These are phyloP conservation scores for Wickerhamiella kurtzmanii DNA, from an alignment of 805 yeast genomes.

Conservation along the genomic window DNA sequence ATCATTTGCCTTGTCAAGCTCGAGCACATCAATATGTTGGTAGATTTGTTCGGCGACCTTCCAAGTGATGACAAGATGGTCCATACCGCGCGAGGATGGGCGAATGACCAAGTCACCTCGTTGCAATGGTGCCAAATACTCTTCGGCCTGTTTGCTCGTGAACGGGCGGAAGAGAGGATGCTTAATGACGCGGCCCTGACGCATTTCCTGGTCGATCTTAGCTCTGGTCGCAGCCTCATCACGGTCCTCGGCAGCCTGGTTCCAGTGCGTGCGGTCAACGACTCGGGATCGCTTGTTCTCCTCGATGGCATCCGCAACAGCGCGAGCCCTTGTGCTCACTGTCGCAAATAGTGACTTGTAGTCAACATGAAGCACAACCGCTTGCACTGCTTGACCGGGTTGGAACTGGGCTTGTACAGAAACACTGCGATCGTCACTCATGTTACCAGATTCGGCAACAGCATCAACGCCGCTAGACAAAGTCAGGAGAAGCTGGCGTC, in stretches of 20 bases:
- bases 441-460: slow-evolving; percentile 25
- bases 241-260: slow-evolving; percentile 42
- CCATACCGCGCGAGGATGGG: slow-evolving; percentile 82
- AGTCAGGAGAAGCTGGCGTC: slow-evolving; percentile 33
- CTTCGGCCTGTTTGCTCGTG: slow-evolving; percentile 81
- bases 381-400: slow-evolving; percentile 73
- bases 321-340: slow-evolving; percentile 55
- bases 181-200: slow-evolving; percentile 65
- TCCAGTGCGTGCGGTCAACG: slow-evolving; percentile 63
- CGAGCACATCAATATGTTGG: slow-evolving; percentile 82
- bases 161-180: slow-evolving; percentile 85
- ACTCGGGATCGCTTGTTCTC: slow-evolving; percentile 19
- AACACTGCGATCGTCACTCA: slow-evolving; percentile 25
- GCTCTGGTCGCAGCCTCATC: slow-evolving; percentile 55
- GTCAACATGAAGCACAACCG: slow-evolving; percentile 56
- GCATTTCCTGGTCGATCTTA: slow-evolving; percentile 57
- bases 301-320: slow-evolving; percentile 40
- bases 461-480: slow-evolving; percentile 56
- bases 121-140: slow-evolving; percentile 70
- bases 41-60: slow-evolving; percentile 81
- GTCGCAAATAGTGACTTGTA: slow-evolving; percentile 64
- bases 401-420: slow-evolving; percentile 20
- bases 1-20: slow-evolving; percentile 54
- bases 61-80: slow-evolving; percentile 90
- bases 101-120: slow-evolving; percentile 90